Evolutionary conservation across 2,329 filamentous ascomycete species (phyloP), one percentile per base, ranked within the genome.

Genomic region (Phoma herbarum): DNA sequence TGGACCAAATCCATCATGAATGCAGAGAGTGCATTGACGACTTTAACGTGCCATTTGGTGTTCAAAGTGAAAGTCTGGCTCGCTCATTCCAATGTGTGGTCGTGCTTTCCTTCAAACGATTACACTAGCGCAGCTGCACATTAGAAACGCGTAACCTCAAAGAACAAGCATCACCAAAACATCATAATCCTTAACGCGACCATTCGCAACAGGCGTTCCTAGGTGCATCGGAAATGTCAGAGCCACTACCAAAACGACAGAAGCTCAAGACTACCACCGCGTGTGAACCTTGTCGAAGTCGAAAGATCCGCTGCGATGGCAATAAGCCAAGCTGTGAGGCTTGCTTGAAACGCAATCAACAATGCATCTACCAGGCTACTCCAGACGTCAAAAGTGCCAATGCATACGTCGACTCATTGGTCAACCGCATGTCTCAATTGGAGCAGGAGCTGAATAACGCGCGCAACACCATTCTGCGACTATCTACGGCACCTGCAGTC

Each of bases 261-360:
- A 57, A 52, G 42, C 54, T 57, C 26, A 57, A 43, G 41, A 43
- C 54, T 6, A 52, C 54, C 2, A 57, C 51, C n/a, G 57, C 57
- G 5, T 60, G 57, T 35, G 57, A 60, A 31, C 52, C 39, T 29
- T 60, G 57, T 48, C 57, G 57, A 31, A 52, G 35, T 23, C 57
- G 57, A 7, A 60, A 57, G 22, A 55, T 55, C 48, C 52, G 57
- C 47, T 60, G 57, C 29, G 47, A 60, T 41, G 57, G 57, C 28
- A 43, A 46, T 35, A 60, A 60, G 31, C 57, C 57, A 23, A 55
- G 25, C 37, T 60, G 57, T 29, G 52, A 45, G 26, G 41, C 45
- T 9, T 60, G 57, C 37, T 43, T 44, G n/a, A 52, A 46, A 14
- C 52, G 57, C 16, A 47, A 48, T 2, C 47, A 52, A 39, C 52